Percentiles rank a stretch among this genome's conserved stretches.
phyloP scores from a whole-genome alignment of 768 basidiomycete genomes.

The Auriculariales sp. region DNA sequence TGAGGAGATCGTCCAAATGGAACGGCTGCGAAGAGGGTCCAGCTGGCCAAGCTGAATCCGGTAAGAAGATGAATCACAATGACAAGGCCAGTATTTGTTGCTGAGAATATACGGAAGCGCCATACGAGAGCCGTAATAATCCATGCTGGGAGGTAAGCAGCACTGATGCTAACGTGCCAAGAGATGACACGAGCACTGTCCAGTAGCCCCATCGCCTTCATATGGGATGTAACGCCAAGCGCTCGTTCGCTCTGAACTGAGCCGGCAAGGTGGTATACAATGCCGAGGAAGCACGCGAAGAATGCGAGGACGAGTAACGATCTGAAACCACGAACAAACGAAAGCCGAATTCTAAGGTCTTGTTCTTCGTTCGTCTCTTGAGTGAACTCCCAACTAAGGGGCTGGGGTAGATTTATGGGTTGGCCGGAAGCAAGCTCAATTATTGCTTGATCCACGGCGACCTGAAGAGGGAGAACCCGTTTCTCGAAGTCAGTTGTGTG shows the following conservation, averaged over 20 bases:
- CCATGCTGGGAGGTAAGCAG: constrained; percentile 68
- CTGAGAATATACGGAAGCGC: constrained; percentile 51
- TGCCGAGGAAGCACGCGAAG: constrained; percentile 57
- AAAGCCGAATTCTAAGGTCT: constrained; percentile 35
- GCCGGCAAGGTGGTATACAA: constrained; percentile 67
- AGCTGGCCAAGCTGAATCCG: constrained; percentile 51
- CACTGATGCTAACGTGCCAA: constrained; percentile 55
- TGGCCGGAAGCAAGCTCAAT: constrained; percentile 52
- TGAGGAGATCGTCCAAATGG: constrained; percentile 64
- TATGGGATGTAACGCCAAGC: constrained; percentile 46
- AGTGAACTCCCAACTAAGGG: constrained; percentile 61
- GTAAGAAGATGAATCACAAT: constrained; percentile 39
- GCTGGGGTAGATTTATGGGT: constrained; percentile 35
- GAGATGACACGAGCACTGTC: constrained; percentile 54
- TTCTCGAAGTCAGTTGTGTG: constrained; percentile 58
- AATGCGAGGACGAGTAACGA: constrained; percentile 51
- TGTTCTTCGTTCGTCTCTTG: constrained; percentile 55
- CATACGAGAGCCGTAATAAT: constrained; percentile 48
- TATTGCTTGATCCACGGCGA: constrained; percentile 63
- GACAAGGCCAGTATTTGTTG: constrained; percentile 43
- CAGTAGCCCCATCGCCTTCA: constrained; percentile 67
- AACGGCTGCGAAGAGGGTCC: constrained; percentile 54
- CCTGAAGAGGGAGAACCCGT: constrained; percentile 56
- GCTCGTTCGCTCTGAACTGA: constrained; percentile 54
- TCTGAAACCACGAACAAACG: constrained; percentile 48